Evolutionary conservation across 345 rosid species (phyloP).

Genomic region (Jatropha curcas): DNA sequence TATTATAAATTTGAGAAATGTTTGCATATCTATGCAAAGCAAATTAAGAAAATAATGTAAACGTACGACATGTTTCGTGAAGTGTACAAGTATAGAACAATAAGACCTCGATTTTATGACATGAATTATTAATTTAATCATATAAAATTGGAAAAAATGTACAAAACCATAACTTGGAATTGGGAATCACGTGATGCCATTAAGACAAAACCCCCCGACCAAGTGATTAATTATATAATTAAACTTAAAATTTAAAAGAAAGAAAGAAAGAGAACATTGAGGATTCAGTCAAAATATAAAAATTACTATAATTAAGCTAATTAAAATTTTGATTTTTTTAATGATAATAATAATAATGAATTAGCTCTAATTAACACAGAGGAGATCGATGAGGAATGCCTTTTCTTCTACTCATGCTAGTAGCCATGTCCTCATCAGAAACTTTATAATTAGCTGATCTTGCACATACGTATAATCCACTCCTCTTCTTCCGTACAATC

Average conservation of each 20-base stretch:
- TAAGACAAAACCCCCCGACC: constrained; percentile 71
- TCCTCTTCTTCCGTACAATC: constrained; percentile 74
- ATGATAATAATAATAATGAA: background rate
- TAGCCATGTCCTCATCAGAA: constrained; percentile 58
- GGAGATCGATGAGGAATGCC: constrained; percentile 96
- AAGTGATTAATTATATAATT: constrained; percentile 43
- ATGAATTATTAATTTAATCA: constrained; percentile 14
- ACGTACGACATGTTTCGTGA: constrained; percentile 7
- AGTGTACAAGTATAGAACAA: background rate
- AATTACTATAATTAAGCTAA: background rate
- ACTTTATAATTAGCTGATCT: constrained; percentile 56
- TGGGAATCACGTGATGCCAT: constrained; percentile 90
- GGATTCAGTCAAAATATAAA: constrained; percentile 28
- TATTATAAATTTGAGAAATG: no score
- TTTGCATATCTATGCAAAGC: background rate
- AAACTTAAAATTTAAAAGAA: constrained; percentile 8
- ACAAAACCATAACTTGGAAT: constrained; percentile 47
- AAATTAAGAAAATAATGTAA: background rate
- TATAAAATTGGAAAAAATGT: constrained; percentile 29
- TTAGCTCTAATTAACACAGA: constrained; percentile 51
- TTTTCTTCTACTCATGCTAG: constrained; percentile 77
- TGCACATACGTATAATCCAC: constrained; percentile 57
- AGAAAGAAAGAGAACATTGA: constrained; percentile 16
- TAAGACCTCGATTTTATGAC: constrained; percentile 20
- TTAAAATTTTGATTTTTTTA: constrained; percentile 3